Evolutionary conservation across 805 yeast species (phyloP), one percentile per base, ranked within the genome.

Genomic region (Brettanomyces anomalus): DNA sequence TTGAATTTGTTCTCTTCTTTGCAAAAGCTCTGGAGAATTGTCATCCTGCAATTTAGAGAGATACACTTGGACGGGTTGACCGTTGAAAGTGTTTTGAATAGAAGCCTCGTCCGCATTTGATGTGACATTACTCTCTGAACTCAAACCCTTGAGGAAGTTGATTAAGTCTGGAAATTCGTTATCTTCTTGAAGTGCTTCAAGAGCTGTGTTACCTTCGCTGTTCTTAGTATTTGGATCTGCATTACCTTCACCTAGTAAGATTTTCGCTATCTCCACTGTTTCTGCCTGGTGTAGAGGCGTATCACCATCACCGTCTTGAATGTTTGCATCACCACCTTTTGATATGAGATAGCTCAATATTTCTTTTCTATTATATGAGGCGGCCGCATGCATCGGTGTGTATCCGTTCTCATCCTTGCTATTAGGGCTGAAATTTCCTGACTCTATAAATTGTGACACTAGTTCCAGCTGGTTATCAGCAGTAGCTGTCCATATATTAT

Each of bases 361-460:
- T 8, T 82, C 88, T 2, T 64, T 52, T 57, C 90, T 89, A 7
- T 90, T 90, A 61, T 93, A 93, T 1, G 97, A 83, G 2, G 94
- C 95, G 1, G 98, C 97, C 0, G 99, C 99, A 60, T 93, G 99
- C 11, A 93, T 72, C 5, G 98, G 95, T 0, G 97, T 90, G 62
- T 94, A 93, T 1, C 99, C 99, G 54, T 89, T 86, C 1, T 85
- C 84, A 60, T 93, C 99, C 48, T 81, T 77, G 5, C 82, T 73
- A 55, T 86, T 82, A 3, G 96, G 76, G 3, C 79, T 70, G 49
- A 66, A 68, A 5, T 65, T 54, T 0, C 81, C 82, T 0, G 72
- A 53, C 10, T 62, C 67, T 6, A 93, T 63, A 42, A 69, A 66
- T 13, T 68, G 49, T 48, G 79, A 74, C 5, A 93, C 96, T 6